Percentiles rank a stretch among this genome's conserved stretches.
Conservation (phyloP, 805 yeast species). For the Yamadazyma sp. region DNA sequence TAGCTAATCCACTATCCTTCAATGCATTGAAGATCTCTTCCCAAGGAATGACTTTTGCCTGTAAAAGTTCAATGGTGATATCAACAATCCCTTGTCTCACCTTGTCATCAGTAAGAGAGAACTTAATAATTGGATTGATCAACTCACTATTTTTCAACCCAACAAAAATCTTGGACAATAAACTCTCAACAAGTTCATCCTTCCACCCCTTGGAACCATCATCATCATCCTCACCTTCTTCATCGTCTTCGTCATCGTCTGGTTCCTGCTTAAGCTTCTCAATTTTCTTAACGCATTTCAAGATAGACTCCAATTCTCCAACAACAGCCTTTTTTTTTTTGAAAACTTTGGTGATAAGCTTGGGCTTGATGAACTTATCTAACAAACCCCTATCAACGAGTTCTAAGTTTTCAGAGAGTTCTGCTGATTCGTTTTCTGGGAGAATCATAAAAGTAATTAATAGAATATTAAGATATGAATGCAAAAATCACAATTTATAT, state of each 20-base stretch:
- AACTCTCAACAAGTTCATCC: constrained; percentile 19
- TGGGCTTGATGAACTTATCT: constrained; percentile 5
- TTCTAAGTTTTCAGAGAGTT: not conserved
- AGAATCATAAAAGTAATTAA: constrained; percentile 2
- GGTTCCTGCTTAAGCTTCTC: constrained; percentile 10
- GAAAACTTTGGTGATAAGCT: constrained; percentile 1
- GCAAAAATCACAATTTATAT: constrained; percentile 2
- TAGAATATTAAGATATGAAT: constrained; percentile 3
- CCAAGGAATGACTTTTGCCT: constrained; percentile 32
- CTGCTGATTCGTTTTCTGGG: not conserved
- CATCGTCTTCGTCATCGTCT: constrained; percentile 3
- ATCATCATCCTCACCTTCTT: constrained; percentile 1
- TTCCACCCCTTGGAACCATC: constrained; percentile 4
- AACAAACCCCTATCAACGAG: constrained; percentile 3
- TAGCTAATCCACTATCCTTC: constrained; percentile 29
- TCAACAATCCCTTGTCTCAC: constrained; percentile 25
- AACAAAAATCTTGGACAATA: constrained; percentile 24
- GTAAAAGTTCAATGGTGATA: constrained; percentile 24
- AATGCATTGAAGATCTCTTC: constrained; percentile 31
- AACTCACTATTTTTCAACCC: constrained; percentile 31
- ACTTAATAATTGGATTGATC: constrained; percentile 25
- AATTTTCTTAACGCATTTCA: constrained; percentile 14
- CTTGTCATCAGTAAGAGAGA: constrained; percentile 29
- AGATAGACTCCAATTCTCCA: constrained; percentile 12
- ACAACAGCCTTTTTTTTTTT: constrained; percentile 12